Evolutionary conservation across 2,329 filamentous ascomycete genomes (phyloP), one percentile per base, ranked within the genome.

Genomic region (Cylindrodendrum hubeiense): DNA sequence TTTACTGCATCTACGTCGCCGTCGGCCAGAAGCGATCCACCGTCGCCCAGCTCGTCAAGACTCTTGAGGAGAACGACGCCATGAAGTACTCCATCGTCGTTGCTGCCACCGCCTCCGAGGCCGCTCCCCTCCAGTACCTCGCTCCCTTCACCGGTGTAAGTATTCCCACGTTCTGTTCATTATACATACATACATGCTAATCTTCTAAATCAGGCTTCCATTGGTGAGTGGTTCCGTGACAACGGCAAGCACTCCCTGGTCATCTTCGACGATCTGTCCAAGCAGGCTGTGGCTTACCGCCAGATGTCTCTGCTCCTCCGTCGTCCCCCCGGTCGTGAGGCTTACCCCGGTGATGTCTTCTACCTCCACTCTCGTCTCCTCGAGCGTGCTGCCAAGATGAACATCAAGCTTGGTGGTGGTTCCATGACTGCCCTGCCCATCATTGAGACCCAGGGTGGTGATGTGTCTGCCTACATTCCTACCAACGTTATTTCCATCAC

Each of bases 401-500:
- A 91, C 90, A 88, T 95, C 83, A 95, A 93, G 86, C 93, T 92
- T 81, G 94, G 95, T 80, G 94, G 93, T 85, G 96, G 96, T 82
- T 98, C 95, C 77, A 90, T 98, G 85, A 99, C 96, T 84, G 95
- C 96, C 74, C 92, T 99, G 70, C 96, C 96, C 81, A 83, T 98
- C 85, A 98, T 99, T 82, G 96, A 99, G 90, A 99, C 96, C 82
- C 96, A 98, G 90, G 96, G 96, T 90, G 96, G 96, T 93, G 96
- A 99, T 86, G 96, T 99, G 80, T 98, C 96, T 77, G 96, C 96
- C 77, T 99, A 98, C 86, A 98, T 99, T 90, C 96, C 96, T 79
- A 99, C 96, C 87, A 99, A 98, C 89, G 96, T 98, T 87, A 99
- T 99, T 90, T 98, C 95, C 83, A 99, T 99, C 82, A 99, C 96